phyloP scores from a whole-genome alignment of 257 asterid genomes.

The Verbascum thapsus region DNA sequence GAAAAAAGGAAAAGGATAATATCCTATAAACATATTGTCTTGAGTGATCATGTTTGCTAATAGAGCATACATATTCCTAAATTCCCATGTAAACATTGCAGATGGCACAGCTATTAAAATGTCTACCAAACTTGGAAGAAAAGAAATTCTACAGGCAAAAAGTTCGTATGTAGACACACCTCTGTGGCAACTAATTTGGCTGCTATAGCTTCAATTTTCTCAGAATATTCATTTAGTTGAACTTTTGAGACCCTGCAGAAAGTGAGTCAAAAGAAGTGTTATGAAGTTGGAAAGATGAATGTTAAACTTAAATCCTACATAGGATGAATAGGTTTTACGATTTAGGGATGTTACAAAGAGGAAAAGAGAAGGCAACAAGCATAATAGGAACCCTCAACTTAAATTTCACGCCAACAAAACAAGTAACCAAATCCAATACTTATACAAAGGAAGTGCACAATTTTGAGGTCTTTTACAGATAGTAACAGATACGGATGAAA shows the following conservation, averaged over 20 bases:
- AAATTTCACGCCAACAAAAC: too few relatives aligned
- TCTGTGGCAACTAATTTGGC: slow-evolving; percentile 57
- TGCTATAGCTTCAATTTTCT: slow-evolving; percentile 79
- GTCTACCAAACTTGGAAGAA: background rate
- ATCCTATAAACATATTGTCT: too few relatives aligned
- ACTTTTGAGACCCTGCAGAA: slow-evolving; percentile 73
- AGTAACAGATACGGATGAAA: too few relatives aligned
- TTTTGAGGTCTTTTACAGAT: too few relatives aligned
- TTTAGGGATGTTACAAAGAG: background rate
- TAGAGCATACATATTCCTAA: too few relatives aligned
- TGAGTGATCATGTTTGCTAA: too few relatives aligned
- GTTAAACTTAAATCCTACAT: background rate
- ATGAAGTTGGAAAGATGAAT: too few relatives aligned
- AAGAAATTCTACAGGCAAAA: slow-evolving; percentile 7
- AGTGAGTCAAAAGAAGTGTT: slow-evolving; percentile 12
- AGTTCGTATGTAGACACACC: slow-evolving; percentile 40
- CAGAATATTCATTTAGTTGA: slow-evolving; percentile 65
- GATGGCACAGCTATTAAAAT: background rate
- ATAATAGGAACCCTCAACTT: too few relatives aligned
- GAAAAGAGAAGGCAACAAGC: slow-evolving; percentile 10
- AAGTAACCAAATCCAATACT: too few relatives aligned
- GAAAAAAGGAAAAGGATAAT: too few relatives aligned
- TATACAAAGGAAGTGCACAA: too few relatives aligned
- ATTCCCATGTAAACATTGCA: too few relatives aligned
- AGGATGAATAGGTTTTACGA: background rate